Base-by-base conservation (phyloP, 2,329 filamentous ascomycete species). In the Ramichloridium luteum region DNA sequence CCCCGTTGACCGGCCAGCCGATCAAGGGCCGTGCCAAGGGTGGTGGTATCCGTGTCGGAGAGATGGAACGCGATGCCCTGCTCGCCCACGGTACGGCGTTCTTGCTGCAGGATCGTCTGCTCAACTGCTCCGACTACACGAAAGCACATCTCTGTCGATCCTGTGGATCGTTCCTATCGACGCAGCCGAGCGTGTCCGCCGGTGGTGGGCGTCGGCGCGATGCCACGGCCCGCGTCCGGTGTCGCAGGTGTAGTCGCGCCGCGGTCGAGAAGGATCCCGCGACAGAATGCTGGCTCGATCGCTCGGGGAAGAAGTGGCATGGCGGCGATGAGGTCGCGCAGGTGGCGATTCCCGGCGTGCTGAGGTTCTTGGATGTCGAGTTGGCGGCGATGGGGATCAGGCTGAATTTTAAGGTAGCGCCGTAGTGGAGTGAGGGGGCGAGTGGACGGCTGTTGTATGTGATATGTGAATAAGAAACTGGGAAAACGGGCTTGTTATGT, bases 1-100 rank as follows among this genome's bases (percentile, higher is more conserved):
- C 90, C 34, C 74, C 79, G 14, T 74, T 90, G 11, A 96, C 88
- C 1, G 86, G 88, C 17, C 90, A 98, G 56, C 90, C 90, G 25
- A 90, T 98, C 67, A 94, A 96, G 66, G 90, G 90, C 43, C 72
- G 90, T 56, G 90, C 92, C 56, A 83, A 88, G 60, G 90, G 88
- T 53, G 90, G 90, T 63, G 90, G 90, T 77, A 94, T 98, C 55
- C 85, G 90, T 68, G 88, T 98, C 16, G 90, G 90, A 60, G 90
- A 98, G 61, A 98, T 98, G 90, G 90, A 98, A 64, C 80, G 90
- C 45, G 90, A 98, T 58, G 83, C 88, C 3, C 68, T 98, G 13
- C 72, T 98, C 35, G 90, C 90, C 4, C 90, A 98, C 66, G 90
- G 90, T 14, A 90, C 86, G 2, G 86, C 88, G 3, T 96, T 93